Conservation (phyloP, 2,329 filamentous ascomycete genomes). For the Trichoderma sp. region DNA sequence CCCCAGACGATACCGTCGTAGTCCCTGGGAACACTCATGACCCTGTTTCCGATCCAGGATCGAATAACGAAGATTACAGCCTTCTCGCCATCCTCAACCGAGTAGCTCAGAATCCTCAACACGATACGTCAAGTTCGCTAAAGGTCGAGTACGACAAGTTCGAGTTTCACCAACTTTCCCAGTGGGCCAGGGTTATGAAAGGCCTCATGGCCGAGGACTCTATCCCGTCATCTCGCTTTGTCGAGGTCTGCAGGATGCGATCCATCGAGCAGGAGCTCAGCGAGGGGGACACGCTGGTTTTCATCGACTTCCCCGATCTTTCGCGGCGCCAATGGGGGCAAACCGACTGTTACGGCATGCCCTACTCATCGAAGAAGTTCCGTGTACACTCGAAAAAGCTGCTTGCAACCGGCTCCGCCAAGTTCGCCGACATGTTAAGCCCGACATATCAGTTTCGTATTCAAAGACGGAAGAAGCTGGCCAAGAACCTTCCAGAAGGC, state of each 20-base stretch:
- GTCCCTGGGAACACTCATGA: background rate
- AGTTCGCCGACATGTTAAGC: slow-evolving; percentile 49
- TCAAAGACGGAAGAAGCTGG: slow-evolving; percentile 40
- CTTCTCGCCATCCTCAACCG: background rate
- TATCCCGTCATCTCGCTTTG: background rate
- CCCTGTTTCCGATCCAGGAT: background rate
- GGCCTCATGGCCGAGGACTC: background rate
- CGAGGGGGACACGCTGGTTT: slow-evolving; percentile 47
- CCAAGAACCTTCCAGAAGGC: slow-evolving; percentile 40
- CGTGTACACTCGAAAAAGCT: slow-evolving; percentile 51
- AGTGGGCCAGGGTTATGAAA: background rate
- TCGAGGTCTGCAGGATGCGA: slow-evolving; percentile 29
- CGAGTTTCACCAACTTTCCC: background rate
- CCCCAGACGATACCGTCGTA: background rate
- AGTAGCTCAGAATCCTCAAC: background rate
- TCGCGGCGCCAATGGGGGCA: slow-evolving; percentile 24
- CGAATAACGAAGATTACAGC: background rate
- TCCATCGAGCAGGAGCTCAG: slow-evolving; percentile 30
- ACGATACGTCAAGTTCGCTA: background rate
- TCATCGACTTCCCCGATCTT: slow-evolving; percentile 42
- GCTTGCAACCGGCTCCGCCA: slow-evolving; percentile 46
- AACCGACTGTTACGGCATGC: slow-evolving; percentile 40
- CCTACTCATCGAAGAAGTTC: slow-evolving; percentile 40
- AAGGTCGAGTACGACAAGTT: background rate
- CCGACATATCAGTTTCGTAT: slow-evolving; percentile 44